phyloP scores from a whole-genome alignment of 83 land plant genomes.

The Larix sibirica region DNA sequence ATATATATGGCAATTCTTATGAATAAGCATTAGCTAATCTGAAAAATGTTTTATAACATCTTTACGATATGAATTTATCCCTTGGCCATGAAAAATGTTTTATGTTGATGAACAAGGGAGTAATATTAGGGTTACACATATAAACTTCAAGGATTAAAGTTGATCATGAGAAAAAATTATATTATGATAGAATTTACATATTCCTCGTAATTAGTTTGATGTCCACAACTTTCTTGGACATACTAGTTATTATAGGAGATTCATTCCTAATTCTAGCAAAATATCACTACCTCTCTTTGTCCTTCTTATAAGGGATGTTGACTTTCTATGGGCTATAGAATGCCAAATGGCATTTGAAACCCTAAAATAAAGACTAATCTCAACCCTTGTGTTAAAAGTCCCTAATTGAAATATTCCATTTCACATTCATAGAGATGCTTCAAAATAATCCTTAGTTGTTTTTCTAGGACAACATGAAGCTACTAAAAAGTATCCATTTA shows the following conservation, averaged over 20 bases:
- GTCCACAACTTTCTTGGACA: conserved; percentile 28
- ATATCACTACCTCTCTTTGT: conserved; percentile 3
- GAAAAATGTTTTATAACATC: too few relatives aligned
- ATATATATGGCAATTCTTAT: too few relatives aligned
- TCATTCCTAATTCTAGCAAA: conserved; percentile 26
- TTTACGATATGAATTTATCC: too few relatives aligned
- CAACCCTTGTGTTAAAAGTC: background rate
- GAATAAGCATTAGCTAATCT: too few relatives aligned
- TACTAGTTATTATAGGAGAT: conserved; percentile 30
- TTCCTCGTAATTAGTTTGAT: conserved; percentile 17
- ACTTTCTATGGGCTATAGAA: conserved; percentile 10
- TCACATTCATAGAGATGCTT: background rate
- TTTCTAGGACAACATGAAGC: too few relatives aligned
- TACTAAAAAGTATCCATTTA: too few relatives aligned
- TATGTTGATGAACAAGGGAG: conserved; percentile 20
- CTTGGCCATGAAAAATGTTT: background rate
- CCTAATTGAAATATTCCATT: conserved; percentile 1
- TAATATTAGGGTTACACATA: conserved; percentile 23
- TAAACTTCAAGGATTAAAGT: conserved; percentile 23
- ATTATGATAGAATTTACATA: conserved; percentile 20
- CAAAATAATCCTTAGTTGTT: too few relatives aligned
- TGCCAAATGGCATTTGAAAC: conserved; percentile 7
- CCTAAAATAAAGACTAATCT: conserved; percentile 10
- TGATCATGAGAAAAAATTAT: conserved; percentile 21
- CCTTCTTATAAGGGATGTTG: conserved; percentile 22